These are phyloP conservation scores for Ophiostoma novo-ulmi DNA, from an alignment of 2,329 filamentous ascomycete species.

Conservation along the genomic window DNA sequence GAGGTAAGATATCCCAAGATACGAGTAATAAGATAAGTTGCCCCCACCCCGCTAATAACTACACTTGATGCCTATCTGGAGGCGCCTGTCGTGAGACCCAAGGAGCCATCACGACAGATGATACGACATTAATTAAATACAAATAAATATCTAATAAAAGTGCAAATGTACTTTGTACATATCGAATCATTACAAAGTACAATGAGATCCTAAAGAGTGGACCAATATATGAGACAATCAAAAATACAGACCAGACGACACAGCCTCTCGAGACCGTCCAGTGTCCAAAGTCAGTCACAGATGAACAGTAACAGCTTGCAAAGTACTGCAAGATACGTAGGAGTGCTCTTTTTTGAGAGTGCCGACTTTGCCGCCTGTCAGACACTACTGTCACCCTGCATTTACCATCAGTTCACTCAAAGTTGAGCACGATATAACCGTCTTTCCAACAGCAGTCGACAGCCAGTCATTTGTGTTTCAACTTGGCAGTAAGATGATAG, in stretches of 20 bases:
- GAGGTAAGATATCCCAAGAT: no score
- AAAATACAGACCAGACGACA: not conserved
- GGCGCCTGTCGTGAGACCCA: slow-evolving; percentile 6
- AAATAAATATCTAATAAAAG: not conserved
- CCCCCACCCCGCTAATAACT: not conserved
- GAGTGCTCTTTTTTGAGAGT: not conserved
- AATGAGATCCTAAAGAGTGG: no score
- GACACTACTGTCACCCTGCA: no score
- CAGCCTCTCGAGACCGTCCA: not conserved
- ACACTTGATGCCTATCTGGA: slow-evolving; percentile 10
- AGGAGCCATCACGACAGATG: slow-evolving; percentile 6
- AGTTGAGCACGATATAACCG: no score
- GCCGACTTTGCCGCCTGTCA: not conserved
- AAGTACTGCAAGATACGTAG: not conserved
- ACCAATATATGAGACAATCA: no score
- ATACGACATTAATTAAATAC: not conserved
- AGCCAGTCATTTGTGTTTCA: not conserved
- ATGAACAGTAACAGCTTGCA: no score
- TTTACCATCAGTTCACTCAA: not conserved
- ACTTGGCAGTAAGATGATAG: not conserved
- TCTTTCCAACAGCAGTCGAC: not conserved
- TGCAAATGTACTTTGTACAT: not conserved
- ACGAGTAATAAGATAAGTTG: not conserved
- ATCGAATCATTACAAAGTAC: no score
- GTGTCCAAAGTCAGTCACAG: no score